These are phyloP conservation scores for Prunus persica DNA, from an alignment of 306 rosid genomes.

Conservation along the genomic window DNA sequence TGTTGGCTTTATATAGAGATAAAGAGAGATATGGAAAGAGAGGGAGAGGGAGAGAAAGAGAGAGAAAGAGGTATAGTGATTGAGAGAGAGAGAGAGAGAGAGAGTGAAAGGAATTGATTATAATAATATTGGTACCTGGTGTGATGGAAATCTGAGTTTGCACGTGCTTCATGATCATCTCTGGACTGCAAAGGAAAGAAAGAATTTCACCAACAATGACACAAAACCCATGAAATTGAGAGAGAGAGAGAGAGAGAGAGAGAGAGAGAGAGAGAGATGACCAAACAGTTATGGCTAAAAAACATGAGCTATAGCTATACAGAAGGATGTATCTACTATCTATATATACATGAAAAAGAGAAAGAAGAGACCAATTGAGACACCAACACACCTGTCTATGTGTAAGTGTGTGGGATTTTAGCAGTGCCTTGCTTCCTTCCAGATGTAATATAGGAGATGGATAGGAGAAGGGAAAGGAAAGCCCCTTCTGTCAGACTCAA, in stretches of 20 bases:
- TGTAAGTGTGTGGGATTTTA: conserved; percentile 20
- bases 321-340: not conserved
- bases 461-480: conserved; percentile 31
- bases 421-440: conserved; percentile 21
- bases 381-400: conserved; percentile 29
- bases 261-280: conserved; percentile 16
- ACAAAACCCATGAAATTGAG: conserved; percentile 36
- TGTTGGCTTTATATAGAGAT: conserved; percentile 29
- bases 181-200: conserved; percentile 43
- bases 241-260: conserved; percentile 17
- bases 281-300: conserved; percentile 30
- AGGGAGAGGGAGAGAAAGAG: conserved; percentile 9
- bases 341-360: conserved; percentile 30
- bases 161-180: conserved; percentile 76
- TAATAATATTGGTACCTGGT: conserved; percentile 44
- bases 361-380: conserved; percentile 27
- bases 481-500: conserved; percentile 64
- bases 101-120: conserved; percentile 36
- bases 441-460: conserved; percentile 20
- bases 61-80: conserved; percentile 13
- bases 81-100: conserved; percentile 21
- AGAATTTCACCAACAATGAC: conserved; percentile 44
- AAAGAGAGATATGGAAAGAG: conserved; percentile 10
- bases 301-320: conserved; percentile 14
- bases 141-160: conserved; percentile 64